phyloP scores from a whole-genome alignment of 2,329 filamentous ascomycete genomes.

The Tolypocladium pustulatum region DNA sequence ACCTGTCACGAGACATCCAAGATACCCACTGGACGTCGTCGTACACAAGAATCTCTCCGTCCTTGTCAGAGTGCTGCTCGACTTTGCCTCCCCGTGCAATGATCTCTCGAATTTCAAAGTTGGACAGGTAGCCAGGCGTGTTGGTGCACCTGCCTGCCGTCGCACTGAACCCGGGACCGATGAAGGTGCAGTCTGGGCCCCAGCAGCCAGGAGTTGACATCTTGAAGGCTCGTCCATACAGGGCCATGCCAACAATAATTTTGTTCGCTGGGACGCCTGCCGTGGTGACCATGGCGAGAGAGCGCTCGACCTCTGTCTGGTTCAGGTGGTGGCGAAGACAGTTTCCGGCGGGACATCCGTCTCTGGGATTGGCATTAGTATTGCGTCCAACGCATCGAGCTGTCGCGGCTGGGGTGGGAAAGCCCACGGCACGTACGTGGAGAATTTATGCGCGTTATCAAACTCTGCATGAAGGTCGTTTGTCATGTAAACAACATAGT shows the following conservation, averaged over 20 bases:
- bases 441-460: conserved; percentile 18
- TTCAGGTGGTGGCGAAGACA: conserved; percentile 26
- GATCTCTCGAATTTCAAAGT: conserved; percentile 17
- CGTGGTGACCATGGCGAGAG: conserved; percentile 23
- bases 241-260: conserved; percentile 18
- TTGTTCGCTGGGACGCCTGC: conserved; percentile 18
- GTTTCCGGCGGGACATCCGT: conserved; percentile 16
- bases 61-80: background rate
- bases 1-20: background rate
- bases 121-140: conserved; percentile 19
- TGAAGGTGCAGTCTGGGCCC: conserved; percentile 13
- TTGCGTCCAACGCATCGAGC: background rate
- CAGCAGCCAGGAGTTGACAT: conserved; percentile 19
- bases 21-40: conserved; percentile 8
- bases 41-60: conserved; percentile 10
- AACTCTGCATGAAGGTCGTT: conserved; percentile 22
- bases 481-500: conserved; percentile 25
- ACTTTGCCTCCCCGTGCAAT: background rate
- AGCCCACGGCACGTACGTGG: conserved; percentile 2
- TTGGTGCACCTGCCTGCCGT: conserved; percentile 14
- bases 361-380: background rate
- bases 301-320: conserved; percentile 19
- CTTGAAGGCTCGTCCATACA: conserved; percentile 21
- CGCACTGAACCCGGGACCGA: conserved; percentile 12
- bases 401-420: background rate